A percentile compares a stretch with the other conserved stretches of the same genome.
These are phyloP conservation scores for Boehmeria nivea DNA, from an alignment of 306 rosid genomes.

Conservation along the genomic window DNA sequence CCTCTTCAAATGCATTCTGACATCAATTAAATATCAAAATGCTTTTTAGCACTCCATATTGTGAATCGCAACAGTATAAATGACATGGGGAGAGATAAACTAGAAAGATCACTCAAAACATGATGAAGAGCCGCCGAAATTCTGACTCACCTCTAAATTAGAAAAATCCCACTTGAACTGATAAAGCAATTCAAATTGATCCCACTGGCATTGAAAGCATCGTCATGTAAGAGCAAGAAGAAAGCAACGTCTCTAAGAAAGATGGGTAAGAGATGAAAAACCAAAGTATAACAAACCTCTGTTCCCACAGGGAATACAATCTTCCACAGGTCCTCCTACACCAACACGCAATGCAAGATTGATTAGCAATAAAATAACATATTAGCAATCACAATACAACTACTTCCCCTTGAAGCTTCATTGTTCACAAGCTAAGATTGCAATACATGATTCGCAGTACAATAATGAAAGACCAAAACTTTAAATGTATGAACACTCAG, in stretches of 20 bases:
- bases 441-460: too few species aligned
- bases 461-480: too few species aligned
- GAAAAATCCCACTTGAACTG: slow-evolving; percentile 46
- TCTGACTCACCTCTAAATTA: slow-evolving; percentile 33
- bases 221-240: not conserved
- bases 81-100: too few species aligned
- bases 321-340: slow-evolving; percentile 47
- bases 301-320: slow-evolving; percentile 46
- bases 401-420: too few species aligned
- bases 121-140: not conserved
- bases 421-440: too few species aligned
- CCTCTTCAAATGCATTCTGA: slow-evolving; percentile 78
- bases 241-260: not conserved
- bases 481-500: too few species aligned
- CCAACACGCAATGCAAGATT: not conserved
- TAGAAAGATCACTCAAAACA: not conserved
- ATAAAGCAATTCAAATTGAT: slow-evolving; percentile 35
- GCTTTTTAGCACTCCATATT: slow-evolving; percentile 3
- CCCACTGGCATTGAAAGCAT: slow-evolving; percentile 27
- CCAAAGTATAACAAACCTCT: slow-evolving; percentile 23
- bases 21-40: slow-evolving; percentile 7
- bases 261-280: not conserved
- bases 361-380: slow-evolving; percentile 11
- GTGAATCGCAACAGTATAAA: not conserved
- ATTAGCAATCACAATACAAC: not conserved